Evolutionary conservation across 495 filamentous ascomycete genomes (phyloP).

Genomic region (Xylaria sp.): DNA sequence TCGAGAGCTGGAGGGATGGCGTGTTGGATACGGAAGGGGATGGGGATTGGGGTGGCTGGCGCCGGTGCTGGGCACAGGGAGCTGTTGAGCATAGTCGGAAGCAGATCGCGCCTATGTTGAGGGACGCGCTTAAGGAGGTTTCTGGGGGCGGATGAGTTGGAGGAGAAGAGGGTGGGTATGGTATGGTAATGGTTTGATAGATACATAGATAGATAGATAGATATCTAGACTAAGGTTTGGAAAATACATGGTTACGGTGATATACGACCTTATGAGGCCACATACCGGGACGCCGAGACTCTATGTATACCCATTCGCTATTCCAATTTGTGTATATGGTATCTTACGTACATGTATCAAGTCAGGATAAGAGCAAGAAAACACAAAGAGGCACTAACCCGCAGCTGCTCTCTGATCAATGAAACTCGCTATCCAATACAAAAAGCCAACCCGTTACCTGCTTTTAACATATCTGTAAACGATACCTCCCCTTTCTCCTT

Average conservation of each 20-base stretch:
- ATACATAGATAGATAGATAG: neutral
- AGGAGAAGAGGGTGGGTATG: neutral
- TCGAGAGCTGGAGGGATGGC: slow-evolving; percentile 62
- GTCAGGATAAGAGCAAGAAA: neutral
- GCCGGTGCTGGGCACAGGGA: slow-evolving; percentile 71
- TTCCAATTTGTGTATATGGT: neutral
- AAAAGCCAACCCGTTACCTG: no score
- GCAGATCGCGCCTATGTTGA: slow-evolving; percentile 84
- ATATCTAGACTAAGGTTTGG: neutral
- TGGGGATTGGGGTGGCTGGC: slow-evolving; percentile 53
- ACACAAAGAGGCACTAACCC: no score
- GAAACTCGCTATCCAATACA: no score
- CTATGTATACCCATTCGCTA: neutral
- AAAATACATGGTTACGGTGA: neutral
- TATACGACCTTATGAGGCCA: neutral
- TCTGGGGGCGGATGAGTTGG: slow-evolving; percentile 6
- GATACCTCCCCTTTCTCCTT: neutral
- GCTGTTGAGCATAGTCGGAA: slow-evolving; percentile 78
- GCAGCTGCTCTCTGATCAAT: no score
- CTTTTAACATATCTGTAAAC: no score
- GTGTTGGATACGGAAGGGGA: slow-evolving; percentile 48
- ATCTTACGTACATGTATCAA: neutral
- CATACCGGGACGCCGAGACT: no score
- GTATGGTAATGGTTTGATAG: neutral
- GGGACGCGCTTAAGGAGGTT: slow-evolving; percentile 63